Evolutionary conservation across 2,329 filamentous ascomycete species (phyloP), one percentile per base, ranked within the genome.

Genomic region (Calycina marina): DNA sequence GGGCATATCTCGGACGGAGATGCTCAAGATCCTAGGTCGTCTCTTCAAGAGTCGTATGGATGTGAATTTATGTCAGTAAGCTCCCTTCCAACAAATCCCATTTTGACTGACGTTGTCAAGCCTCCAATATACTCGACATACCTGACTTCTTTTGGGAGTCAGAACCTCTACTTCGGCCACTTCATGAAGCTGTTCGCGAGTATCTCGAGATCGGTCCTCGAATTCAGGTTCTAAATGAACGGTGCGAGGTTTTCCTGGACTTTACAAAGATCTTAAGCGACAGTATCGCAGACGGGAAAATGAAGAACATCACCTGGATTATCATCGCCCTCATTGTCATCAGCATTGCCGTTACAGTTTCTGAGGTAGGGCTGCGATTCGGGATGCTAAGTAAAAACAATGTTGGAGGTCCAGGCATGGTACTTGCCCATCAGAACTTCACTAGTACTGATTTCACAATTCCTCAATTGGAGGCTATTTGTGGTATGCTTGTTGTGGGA

Each of bases 81-180:
- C 11, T 22, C 12, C 16, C 28, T 25, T n/a, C 36, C 26, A 25
- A 4, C 24, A 5, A 26, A 32, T 12, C 27, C 37, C n/a, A n/a
- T n/a, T n/a, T n/a, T n/a, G n/a, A 45, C 38, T 45, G 43, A 47
- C 42, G 34, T 18, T 9, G 5, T 12, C 38, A 20, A 92, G 84
- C 85, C 38, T 93, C 82, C 13, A 96, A 96, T 52, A 88, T 94
- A 54, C 77, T 94, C 36, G 86, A 94, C 55, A 84, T 92, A 1
- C 88, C 88, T 39, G 92, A 88, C 54, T 94, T 94, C 67, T 93
- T 96, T 67, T 98, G 90, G 90, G 86, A 96, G 55, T 82, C 82
- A 8, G 90, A 98, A 53, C 90, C 90, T 12, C 94, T 84, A 0
- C 67, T 98, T 0, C 84, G 94, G 53, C 90, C 90, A 0, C 74